phyloP scores from a whole-genome alignment of 208 protist genomes.

The Naegleria lovaniensis region DNA sequence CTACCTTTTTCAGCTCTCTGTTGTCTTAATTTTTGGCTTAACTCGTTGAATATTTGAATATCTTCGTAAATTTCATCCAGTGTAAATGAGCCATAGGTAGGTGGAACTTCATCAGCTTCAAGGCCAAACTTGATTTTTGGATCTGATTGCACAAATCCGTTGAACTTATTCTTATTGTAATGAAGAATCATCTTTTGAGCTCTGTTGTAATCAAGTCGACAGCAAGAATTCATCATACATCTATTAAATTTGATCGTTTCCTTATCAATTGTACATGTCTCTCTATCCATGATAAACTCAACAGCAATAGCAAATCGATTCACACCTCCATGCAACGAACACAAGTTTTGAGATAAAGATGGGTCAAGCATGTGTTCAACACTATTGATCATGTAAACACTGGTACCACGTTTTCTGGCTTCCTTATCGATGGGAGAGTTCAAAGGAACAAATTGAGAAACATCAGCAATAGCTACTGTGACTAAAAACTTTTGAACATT shows the following conservation, averaged over 20 bases:
- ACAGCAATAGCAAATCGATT: slow-evolving; percentile 14
- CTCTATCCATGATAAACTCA: slow-evolving; percentile 8
- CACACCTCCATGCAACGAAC: slow-evolving; percentile 22
- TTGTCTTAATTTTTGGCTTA: background rate
- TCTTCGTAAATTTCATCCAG: background rate
- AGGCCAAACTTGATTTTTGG: background rate
- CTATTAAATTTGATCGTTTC: background rate
- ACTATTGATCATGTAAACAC: slow-evolving; percentile 34
- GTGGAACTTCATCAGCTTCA: background rate
- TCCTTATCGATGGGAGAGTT: slow-evolving; percentile 18
- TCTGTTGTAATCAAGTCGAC: slow-evolving; percentile 16
- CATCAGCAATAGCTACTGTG: slow-evolving; percentile 37
- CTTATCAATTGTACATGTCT: background rate
- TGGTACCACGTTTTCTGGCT: slow-evolving; percentile 28
- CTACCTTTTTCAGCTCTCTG: background rate
- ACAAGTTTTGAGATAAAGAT: slow-evolving; percentile 29
- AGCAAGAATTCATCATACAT: slow-evolving; percentile 24
- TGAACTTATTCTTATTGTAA: background rate
- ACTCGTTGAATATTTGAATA: slow-evolving; percentile 7
- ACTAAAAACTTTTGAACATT: slow-evolving; percentile 6
- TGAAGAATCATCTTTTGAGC: slow-evolving; percentile 29
- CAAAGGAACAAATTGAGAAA: slow-evolving; percentile 32
- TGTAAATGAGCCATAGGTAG: background rate
- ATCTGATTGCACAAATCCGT: background rate
- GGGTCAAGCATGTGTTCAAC: slow-evolving; percentile 35